Base-by-base conservation (phyloP, 768 basidiomycete species). In the Pilatotrama ljubarskyi region DNA sequence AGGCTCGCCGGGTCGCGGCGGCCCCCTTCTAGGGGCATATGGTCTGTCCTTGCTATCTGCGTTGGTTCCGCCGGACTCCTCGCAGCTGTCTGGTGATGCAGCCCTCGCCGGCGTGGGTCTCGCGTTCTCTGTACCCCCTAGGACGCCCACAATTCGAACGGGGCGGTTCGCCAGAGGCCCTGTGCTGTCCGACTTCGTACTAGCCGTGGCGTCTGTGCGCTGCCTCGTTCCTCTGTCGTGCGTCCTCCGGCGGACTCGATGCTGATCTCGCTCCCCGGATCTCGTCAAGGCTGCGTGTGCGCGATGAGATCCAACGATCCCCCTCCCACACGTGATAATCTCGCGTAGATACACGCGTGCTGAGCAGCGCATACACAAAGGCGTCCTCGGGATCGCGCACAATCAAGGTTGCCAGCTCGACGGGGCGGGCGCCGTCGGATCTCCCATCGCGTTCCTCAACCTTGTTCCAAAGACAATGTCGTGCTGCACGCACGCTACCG, bases 301-400 rank as follows among this genome's bases (percentile, higher is more conserved):
- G 20, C 47, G 4, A 18, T 17, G n/a, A 55, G 54, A 55, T 55
- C 44, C 46, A 48, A 24, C 47, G 55, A 56, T 56, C 29, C 37
- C 44, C 11, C 26, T n/a, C 25, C 41, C 50, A 51, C 58, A 52
- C 58, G 58, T 59, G 58, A 52, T 57, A 46, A 43, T 51, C 51
- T 52, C 58, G 58, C 58, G 51, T 59, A 59, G 50, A 59, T 59
- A 40, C 43, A 25, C 40, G 44, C 58, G 49, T 44, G n/a, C n/a
- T n/a, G n/a, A 15, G 41, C 42, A 44, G 38, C 37, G 47, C 24
- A 26, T 25, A 22, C 52, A 14, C 52, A 51, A 8, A n/a, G 54
- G 22, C 43, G 24, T 49, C 58, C 58, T 59, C 58, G 58, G 58
- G 51, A 59, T 59, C 58, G 50, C 51, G 46, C 36, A 43, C 50